Base-by-base conservation (phyloP, 1,139 yeast genomes). In the Groenewaldozyma auringiensis region DNA sequence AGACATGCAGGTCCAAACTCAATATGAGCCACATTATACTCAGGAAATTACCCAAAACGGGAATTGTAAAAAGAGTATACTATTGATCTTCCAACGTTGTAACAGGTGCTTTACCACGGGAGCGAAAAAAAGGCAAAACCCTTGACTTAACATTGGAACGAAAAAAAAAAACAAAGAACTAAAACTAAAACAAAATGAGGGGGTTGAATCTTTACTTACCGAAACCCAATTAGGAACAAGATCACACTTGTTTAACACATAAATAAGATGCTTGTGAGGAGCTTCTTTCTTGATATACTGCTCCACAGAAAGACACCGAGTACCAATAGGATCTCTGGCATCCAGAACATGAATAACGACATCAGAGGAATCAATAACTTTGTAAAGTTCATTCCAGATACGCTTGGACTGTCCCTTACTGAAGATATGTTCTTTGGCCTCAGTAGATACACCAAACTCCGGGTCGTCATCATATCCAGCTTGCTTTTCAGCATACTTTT, bases 181-280 rank as follows among this genome's bases (percentile, higher is more conserved):
- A 87, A 45, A 42, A 40, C 27, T 41, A 43, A 40, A 34, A 47
- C 42, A 43, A 38, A 40, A 41, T 16, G 43, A 40, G 29, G 25
- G 32, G 16, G 18, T 17, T 8, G 31, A 36, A 43, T 43, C n/a
- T n/a, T n/a, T n/a, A 88, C 97, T 78, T 86, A 92, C 97, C 62
- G 98, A 96, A 60, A 88, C 96, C 96, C 97, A 92, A 48, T 96
- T 92, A 53, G 98, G 98, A 45, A 94, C 96, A 60, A 92, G 78
- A 72, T 92, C 98, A 76, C 96, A 88, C 76, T 92, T 92, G 76
- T 92, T 92, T 66, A 92, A 72, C 45, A 92, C 96, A 64, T 83
- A 89, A 53, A 92, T 83, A 71, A 92, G 75, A 72, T 92, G 98
- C 69, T 92, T 92, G 65, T 92, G 98, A 27, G 98, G 87, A 62